Evolutionary conservation across 108 stramenopile genomes (phyloP).

Genomic region (Skeletonema potamos): DNA sequence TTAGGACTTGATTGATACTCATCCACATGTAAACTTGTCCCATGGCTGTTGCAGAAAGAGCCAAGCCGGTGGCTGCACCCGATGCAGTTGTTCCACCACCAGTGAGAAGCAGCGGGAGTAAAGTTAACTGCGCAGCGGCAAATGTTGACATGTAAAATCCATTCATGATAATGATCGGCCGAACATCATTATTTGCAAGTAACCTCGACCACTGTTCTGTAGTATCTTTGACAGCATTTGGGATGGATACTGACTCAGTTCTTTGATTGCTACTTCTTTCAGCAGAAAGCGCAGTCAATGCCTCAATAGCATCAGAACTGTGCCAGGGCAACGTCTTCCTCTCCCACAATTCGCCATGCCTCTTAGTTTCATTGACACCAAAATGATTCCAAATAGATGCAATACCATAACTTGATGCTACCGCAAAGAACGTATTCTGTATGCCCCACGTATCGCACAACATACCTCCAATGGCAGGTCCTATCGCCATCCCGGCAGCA

Average conservation of each 20-base stretch:
- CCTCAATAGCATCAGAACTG: not conserved
- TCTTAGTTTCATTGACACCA: slow-evolving; percentile 65
- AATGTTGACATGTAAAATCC: slow-evolving; percentile 83
- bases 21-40: slow-evolving; percentile 87
- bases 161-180: slow-evolving; percentile 82
- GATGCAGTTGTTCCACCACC: slow-evolving; percentile 14
- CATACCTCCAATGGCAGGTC: slow-evolving; percentile 84
- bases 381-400: slow-evolving; percentile 61
- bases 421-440: slow-evolving; percentile 67
- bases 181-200: slow-evolving; percentile 45
- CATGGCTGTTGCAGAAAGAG: slow-evolving; percentile 67
- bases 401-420: slow-evolving; percentile 64
- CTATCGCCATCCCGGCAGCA: slow-evolving; percentile 84
- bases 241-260: slow-evolving; percentile 16
- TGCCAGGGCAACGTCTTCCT: slow-evolving; percentile 49
- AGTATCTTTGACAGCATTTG: slow-evolving; percentile 55
- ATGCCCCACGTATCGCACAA: slow-evolving; percentile 75
- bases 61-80: slow-evolving; percentile 38
- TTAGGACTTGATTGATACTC: slow-evolving; percentile 76
- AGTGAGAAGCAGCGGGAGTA: slow-evolving; percentile 83
- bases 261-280: slow-evolving; percentile 7
- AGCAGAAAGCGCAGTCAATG: not conserved
- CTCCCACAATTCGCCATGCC: slow-evolving; percentile 7
- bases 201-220: slow-evolving; percentile 75
- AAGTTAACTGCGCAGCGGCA: slow-evolving; percentile 82